Percentiles rank a stretch among this genome's conserved stretches.
Evolutionary conservation across 352 stramenopile genomes (phyloP).

Genomic region (Phytophthora pisi): DNA sequence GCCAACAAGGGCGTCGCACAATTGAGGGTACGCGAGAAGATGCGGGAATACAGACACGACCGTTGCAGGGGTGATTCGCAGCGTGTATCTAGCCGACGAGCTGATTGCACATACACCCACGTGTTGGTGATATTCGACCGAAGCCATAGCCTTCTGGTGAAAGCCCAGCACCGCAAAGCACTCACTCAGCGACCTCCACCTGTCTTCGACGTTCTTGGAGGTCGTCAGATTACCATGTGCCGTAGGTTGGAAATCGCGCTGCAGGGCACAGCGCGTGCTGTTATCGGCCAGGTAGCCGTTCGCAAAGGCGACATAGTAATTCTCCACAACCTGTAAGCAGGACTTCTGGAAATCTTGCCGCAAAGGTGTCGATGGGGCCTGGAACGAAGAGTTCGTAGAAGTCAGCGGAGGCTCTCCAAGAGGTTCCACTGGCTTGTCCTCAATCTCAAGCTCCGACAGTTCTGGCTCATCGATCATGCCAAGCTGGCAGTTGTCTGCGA

Average conservation of each 20-base stretch:
- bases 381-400: background rate
- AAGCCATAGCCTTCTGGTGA: slow-evolving; percentile 5
- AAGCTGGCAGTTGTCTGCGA: slow-evolving; percentile 37
- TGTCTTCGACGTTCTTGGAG: background rate
- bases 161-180: slow-evolving; percentile 5
- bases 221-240: background rate
- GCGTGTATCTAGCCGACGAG: slow-evolving; percentile 1
- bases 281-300: background rate
- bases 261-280: background rate
- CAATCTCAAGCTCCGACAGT: background rate
- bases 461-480: slow-evolving; percentile 11
- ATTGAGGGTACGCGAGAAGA: background rate
- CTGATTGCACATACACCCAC: background rate
- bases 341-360: background rate
- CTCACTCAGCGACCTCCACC: slow-evolving; percentile 6
- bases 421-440: background rate
- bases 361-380: background rate
- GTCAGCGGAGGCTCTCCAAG: too few species aligned
- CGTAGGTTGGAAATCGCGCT: background rate
- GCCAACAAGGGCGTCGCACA: background rate
- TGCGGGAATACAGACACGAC: background rate
- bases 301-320: slow-evolving; percentile 8
- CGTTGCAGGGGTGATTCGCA: slow-evolving; percentile 1
- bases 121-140: slow-evolving; percentile 1
- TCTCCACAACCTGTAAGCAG: background rate